Base-by-base conservation (phyloP, 2,329 filamentous ascomycete genomes). In the Fusarium solani-melongenae region DNA sequence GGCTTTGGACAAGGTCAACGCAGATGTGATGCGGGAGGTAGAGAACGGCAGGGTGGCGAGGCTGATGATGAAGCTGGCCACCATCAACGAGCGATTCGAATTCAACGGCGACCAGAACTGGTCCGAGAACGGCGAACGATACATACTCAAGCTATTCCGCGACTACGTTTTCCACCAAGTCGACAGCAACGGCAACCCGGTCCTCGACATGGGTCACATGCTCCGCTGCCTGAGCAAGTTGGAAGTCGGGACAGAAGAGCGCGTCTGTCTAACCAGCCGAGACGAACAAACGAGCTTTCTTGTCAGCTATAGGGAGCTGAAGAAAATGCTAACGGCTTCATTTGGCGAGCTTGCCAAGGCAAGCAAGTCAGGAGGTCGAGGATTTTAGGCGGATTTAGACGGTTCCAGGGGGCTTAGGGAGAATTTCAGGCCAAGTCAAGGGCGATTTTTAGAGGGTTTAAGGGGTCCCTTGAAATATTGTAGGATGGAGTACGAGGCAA, bases 141-240 rank as follows among this genome's bases (percentile, higher is more conserved):
- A 98, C 81, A 93, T 94, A 80, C 87, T 99, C 73, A 98, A 98
- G 83, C 88, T 99, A 10, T 98, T 98, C 86, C 91, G 96, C 58
- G 96, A 99, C 83, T 98, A 97, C 78, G 94, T 98, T 44, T 99
- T 98, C 84, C 96, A 99, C 82, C 95, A 97, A 79, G 95, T 98
- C 14, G 95, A 98, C 80, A 89, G 90, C 33, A 91, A 94, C 66
- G 95, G 94, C 15, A 92, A 93, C 62, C 93, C 96, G 0, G 92
- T 95, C 2, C 87, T 97, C 6, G 94, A 98, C 79, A 86, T 98
- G 66, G 96, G 93, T 4, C 95, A 98, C 83, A 94, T 98, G 72
- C 82, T 99, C 53, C 90, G 89, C 29, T 96, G 93, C 79, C 84
- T 99, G 75, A 98, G 97, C 84, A 98, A 98, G 81, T 86, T 99